Evolutionary conservation across 2,329 filamentous ascomycete species (phyloP).

Genomic region (Emergomyces africanus): DNA sequence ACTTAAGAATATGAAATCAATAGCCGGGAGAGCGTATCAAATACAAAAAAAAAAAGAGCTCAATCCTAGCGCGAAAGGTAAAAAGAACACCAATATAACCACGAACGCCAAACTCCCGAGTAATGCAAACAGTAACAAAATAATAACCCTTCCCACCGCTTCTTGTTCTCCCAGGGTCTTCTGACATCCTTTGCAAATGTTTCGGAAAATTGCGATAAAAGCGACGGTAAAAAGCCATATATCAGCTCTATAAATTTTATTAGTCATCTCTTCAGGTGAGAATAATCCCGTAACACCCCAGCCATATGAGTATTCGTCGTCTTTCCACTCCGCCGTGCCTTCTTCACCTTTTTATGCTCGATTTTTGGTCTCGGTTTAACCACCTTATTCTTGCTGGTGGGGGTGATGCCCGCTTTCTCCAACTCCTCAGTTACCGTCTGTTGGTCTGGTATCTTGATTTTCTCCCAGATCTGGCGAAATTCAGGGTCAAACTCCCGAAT

Average conservation of each 20-base stretch:
- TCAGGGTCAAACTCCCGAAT: slow-evolving; percentile 65
- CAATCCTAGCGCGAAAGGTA: not conserved
- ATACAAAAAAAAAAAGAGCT: not conserved
- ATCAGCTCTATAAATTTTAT: not conserved
- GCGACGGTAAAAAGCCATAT: not conserved
- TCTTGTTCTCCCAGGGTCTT: not conserved
- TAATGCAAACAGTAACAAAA: not conserved
- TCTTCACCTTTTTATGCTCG: slow-evolving; percentile 60
- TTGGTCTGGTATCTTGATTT: slow-evolving; percentile 60
- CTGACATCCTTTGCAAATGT: not conserved
- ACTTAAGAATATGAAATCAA: not conserved
- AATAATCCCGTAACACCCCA: slow-evolving; percentile 65
- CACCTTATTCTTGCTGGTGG: slow-evolving; percentile 67
- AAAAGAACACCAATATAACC: not conserved
- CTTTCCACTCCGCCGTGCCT: slow-evolving; percentile 61
- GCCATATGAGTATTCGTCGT: slow-evolving; percentile 82
- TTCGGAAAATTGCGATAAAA: not conserved
- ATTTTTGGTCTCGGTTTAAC: slow-evolving; percentile 43
- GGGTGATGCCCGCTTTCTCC: slow-evolving; percentile 64
- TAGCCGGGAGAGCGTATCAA: not conserved
- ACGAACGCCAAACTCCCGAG: not conserved
- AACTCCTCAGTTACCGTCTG: slow-evolving; percentile 69
- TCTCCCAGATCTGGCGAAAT: slow-evolving; percentile 73
- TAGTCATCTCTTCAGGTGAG: slow-evolving; percentile 30
- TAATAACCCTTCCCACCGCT: not conserved